Evolutionary conservation across 2,329 filamentous ascomycete genomes (phyloP), one percentile per base, ranked within the genome.

Genomic region (Monosporascus sp.): DNA sequence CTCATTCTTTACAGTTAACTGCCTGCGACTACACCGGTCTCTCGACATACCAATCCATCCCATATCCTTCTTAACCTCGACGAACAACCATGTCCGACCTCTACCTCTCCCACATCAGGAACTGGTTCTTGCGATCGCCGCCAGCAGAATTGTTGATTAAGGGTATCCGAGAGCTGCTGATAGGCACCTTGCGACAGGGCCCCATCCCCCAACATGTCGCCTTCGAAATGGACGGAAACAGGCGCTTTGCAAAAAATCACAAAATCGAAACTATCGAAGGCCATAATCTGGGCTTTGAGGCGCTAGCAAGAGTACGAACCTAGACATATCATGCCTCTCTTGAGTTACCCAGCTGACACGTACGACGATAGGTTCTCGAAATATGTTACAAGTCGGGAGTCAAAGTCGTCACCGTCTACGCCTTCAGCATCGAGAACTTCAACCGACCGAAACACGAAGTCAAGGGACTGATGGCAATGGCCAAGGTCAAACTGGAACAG

Each of bases 161-260:
- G 55, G 84, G 87, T 63, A 73, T 96, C 20, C 85, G 90, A 58
- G 89, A 96, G 68, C 76, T 96, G 49, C 79, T 97, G 57, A 94
- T 99, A 62, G 90, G 90, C 51, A 88, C 92, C 48, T 75, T 97
- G 51, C 87, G 87, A 66, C 93, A 97, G 72, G 94, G 94, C 0
- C 90, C 91, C 2, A 87, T 99, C 52, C 94, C 94, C 9, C 86
- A 90, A 65, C 94, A 99, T 82, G 84, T 99, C 55, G 94, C 94
- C n/a, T 99, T 99, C 67, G 93, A 97, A 63, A 99, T 99, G 94
- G 94, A 99, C 69, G 94, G 94, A 52, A 99, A 99, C 73, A 79
- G 94, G 64, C 87, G 94, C 46, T 99, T 95, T 75, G 94, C 94
- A 15, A 82, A 89, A 56, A 88, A 81, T 58, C 90, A 94, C 73